phyloP scores from a whole-genome alignment of 2,329 filamentous ascomycete genomes.

The Neocatenulostroma microsporum region DNA sequence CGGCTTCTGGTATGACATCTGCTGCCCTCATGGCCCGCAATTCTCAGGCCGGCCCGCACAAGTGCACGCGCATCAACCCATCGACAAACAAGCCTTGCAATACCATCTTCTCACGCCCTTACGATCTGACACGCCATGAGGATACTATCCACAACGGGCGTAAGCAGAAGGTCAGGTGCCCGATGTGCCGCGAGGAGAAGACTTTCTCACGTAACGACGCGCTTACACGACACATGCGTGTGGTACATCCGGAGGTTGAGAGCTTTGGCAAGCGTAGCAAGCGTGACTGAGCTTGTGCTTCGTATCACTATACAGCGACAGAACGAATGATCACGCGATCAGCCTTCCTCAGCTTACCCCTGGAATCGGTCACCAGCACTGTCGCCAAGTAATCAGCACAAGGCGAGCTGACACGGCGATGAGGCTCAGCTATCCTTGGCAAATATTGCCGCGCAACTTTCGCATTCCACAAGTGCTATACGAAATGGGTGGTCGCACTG shows the following conservation, averaged over 20 bases:
- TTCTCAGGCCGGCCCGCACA: constrained; percentile 86
- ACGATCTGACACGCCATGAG: constrained; percentile 93
- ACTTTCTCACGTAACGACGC: constrained; percentile 94
- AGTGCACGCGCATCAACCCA: constrained; percentile 87
- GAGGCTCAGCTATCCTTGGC: no score
- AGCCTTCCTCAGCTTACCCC: no score
- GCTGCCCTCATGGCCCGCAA: constrained; percentile 56
- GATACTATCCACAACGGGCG: constrained; percentile 94
- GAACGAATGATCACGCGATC: no score
- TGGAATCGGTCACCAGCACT: no score
- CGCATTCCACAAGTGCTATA: no score
- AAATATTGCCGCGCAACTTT: no score
- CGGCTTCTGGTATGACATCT: constrained; percentile 42
- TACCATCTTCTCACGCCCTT: constrained; percentile 87
- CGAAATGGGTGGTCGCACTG: no score
- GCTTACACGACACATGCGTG: constrained; percentile 84
- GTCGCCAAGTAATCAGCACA: no score
- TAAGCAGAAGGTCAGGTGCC: constrained; percentile 90
- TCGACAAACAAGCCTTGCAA: constrained; percentile 93
- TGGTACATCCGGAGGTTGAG: constrained; percentile 84
- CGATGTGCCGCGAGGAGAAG: constrained; percentile 91
- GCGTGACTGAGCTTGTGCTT: no score
- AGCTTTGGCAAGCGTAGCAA: constrained; percentile 59
- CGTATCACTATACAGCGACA: no score
- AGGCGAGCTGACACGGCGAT: no score